A percentile compares a stretch with the other conserved stretches of the same genome.
phyloP scores from a whole-genome alignment of 2,329 filamentous ascomycete species.

The Penicillium fuscoglaucum region DNA sequence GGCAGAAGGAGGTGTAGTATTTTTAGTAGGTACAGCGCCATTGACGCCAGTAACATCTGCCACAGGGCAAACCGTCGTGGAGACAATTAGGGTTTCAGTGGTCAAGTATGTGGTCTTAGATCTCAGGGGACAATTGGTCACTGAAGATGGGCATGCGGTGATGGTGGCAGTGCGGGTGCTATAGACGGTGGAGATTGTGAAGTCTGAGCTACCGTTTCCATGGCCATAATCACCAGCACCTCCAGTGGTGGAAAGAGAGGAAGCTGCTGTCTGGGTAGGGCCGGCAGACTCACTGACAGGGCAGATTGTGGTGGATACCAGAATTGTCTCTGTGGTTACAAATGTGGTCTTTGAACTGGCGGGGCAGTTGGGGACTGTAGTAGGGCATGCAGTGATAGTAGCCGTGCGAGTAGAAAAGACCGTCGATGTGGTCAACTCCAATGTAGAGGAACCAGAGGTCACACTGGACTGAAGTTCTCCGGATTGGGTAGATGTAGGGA shows the following conservation, averaged over 20 bases:
- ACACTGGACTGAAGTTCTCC: neutral
- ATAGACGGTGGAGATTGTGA: conserved; percentile 26
- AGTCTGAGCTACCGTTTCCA: neutral
- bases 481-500: neutral
- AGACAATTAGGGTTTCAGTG: conserved; percentile 26
- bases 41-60: conserved; percentile 1
- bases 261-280: neutral
- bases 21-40: neutral
- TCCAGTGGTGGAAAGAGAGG: neutral
- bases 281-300: neutral
- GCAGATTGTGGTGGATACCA: conserved; percentile 9
- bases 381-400: conserved; percentile 11
- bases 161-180: conserved; percentile 27
- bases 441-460: neutral
- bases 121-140: conserved; percentile 30
- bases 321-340: conserved; percentile 5
- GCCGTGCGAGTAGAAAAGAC: conserved; percentile 9
- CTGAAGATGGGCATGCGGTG: conserved; percentile 27
- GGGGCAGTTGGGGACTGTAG: conserved; percentile 3
- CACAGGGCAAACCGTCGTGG: conserved; percentile 27
- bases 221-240: neutral
- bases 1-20: neutral
- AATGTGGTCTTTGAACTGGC: conserved; percentile 3
- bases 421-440: conserved; percentile 5
- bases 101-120: conserved; percentile 19